Evolutionary conservation across 352 stramenopile genomes (phyloP).

Genomic region (Phytophthora meadii): DNA sequence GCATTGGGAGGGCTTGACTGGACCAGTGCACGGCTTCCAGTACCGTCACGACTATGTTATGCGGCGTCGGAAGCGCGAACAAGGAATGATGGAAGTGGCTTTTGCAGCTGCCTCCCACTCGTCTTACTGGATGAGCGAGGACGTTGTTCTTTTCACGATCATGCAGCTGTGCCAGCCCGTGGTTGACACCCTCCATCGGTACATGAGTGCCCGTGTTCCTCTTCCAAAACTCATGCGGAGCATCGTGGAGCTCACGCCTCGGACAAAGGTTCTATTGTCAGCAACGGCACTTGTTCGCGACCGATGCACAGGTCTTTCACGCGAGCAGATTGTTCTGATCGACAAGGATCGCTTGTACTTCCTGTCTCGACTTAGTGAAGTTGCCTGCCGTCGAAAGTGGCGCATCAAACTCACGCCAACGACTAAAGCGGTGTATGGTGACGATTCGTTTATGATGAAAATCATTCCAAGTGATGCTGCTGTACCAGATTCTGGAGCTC

Average conservation of each 20-base stretch:
- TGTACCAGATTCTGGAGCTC: conserved; percentile 21
- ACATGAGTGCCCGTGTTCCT: conserved; percentile 78
- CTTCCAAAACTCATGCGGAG: conserved; percentile 78
- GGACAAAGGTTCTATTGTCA: conserved; percentile 68
- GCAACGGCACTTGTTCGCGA: conserved; percentile 83
- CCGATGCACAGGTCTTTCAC: conserved; percentile 76
- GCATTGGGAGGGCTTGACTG: conserved; percentile 71
- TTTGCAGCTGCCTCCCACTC: conserved; percentile 86
- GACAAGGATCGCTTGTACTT: conserved; percentile 77
- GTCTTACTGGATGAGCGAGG: conserved; percentile 91
- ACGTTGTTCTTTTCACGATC: conserved; percentile 87
- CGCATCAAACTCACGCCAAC: conserved; percentile 55
- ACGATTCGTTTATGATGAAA: conserved; percentile 85
- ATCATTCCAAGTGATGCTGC: conserved; percentile 56
- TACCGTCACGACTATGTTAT: conserved; percentile 87
- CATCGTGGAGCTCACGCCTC: conserved; percentile 82
- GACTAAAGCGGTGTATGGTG: conserved; percentile 70
- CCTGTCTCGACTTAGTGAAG: conserved; percentile 63
- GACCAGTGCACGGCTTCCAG: conserved; percentile 74
- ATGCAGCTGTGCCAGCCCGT: conserved; percentile 89
- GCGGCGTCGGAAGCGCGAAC: conserved; percentile 74
- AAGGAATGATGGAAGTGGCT: conserved; percentile 89
- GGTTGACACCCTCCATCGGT: conserved; percentile 80
- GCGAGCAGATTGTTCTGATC: conserved; percentile 79
- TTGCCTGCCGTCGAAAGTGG: conserved; percentile 79